A percentile compares a stretch with the other conserved stretches of the same genome.
Evolutionary conservation across 768 basidiomycete species (phyloP).

Genomic region (Floccularia luteovirens): DNA sequence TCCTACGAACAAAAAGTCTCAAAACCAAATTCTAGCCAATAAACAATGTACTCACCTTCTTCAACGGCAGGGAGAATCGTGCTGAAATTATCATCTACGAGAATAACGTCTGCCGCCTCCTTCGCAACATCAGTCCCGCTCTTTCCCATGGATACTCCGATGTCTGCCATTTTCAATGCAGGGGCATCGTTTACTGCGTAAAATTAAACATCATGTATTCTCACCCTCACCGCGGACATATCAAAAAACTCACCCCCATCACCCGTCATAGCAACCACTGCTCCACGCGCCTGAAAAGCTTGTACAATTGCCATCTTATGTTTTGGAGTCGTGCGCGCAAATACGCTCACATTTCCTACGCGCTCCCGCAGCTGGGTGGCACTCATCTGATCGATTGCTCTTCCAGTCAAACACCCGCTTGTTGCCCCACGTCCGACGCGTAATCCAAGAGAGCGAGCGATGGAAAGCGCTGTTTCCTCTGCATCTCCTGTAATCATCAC

Average conservation of each 20-base stretch:
- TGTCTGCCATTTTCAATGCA: slow-evolving; percentile 95
- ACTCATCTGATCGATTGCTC: slow-evolving; percentile 78
- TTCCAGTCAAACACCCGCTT: slow-evolving; percentile 64
- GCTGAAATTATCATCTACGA: slow-evolving; percentile 95
- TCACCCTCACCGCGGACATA: background rate
- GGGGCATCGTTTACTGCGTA: slow-evolving; percentile 86
- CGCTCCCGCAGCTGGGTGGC: slow-evolving; percentile 76
- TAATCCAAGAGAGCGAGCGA: slow-evolving; percentile 81
- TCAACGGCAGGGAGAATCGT: slow-evolving; percentile 93
- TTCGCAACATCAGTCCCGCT: slow-evolving; percentile 99
- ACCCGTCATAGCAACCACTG: slow-evolving; percentile 95
- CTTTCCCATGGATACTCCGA: slow-evolving; percentile 96
- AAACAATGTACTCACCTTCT: slow-evolving; percentile 50
- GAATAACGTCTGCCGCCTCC: slow-evolving; percentile 94
- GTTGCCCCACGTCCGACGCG: slow-evolving; percentile 50
- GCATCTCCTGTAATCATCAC: slow-evolving; percentile 98
- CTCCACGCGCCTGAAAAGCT: slow-evolving; percentile 85
- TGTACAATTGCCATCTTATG: slow-evolving; percentile 98
- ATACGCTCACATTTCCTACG: slow-evolving; percentile 79
- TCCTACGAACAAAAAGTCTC: slow-evolving; percentile 31
- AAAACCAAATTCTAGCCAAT: slow-evolving; percentile 4
- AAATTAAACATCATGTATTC: slow-evolving; percentile 1
- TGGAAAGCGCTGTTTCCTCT: slow-evolving; percentile 83
- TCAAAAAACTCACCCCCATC: slow-evolving; percentile 61
- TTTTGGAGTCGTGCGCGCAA: slow-evolving; percentile 91